These are phyloP conservation scores for Sclerotinia spermophila DNA, from an alignment of 2,329 filamentous ascomycete genomes.

Conservation along the genomic window DNA sequence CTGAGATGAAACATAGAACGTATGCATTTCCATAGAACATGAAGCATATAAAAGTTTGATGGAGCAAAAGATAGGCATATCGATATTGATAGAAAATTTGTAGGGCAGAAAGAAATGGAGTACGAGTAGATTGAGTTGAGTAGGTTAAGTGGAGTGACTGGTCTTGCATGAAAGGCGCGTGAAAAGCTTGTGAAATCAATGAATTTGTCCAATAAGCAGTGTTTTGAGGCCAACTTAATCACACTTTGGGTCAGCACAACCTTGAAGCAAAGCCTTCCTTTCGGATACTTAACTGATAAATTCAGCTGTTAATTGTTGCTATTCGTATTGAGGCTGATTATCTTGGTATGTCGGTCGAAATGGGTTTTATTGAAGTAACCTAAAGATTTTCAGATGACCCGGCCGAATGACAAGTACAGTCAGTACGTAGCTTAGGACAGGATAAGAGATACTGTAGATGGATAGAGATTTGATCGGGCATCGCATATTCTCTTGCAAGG, in stretches of 20 bases:
- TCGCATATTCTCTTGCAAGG: not conserved
- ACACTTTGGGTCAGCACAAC: slow-evolving; percentile 12
- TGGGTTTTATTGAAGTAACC: not conserved
- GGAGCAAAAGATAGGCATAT: not conserved
- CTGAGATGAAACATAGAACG: not conserved
- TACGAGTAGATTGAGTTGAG: not conserved
- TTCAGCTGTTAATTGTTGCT: slow-evolving; percentile 21
- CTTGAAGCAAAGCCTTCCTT: slow-evolving; percentile 1
- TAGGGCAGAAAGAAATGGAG: slow-evolving; percentile 4
- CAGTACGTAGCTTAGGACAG: not conserved
- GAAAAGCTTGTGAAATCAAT: not conserved
- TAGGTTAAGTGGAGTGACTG: slow-evolving; percentile 16
- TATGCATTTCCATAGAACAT: slow-evolving; percentile 1
- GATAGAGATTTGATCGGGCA: not conserved
- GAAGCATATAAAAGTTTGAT: not conserved
- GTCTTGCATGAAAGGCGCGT: slow-evolving; percentile 14
- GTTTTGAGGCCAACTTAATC: slow-evolving; percentile 6
- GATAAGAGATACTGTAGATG: not conserved
- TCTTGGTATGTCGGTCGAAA: not conserved
- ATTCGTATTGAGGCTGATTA: slow-evolving; percentile 25
- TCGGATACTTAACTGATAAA: not conserved
- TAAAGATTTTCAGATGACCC: not conserved
- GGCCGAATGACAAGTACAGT: not conserved
- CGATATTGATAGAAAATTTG: not conserved
- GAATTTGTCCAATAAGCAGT: slow-evolving; percentile 5